These are phyloP conservation scores for Gryganskiella cystojenkinii DNA, from an alignment of 192 early-diverging fungal species.

Conservation along the genomic window DNA sequence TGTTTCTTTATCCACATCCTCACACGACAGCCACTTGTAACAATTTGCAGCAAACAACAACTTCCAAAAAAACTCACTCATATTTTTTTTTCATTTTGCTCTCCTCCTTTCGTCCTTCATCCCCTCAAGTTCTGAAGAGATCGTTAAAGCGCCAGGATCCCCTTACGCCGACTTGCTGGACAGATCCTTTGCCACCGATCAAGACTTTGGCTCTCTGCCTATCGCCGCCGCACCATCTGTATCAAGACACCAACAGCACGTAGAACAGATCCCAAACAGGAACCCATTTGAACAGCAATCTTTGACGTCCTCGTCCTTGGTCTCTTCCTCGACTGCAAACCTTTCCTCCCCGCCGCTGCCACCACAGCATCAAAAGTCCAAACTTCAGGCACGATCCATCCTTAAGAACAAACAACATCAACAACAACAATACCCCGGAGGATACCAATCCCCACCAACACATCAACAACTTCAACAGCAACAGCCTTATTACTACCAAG, in stretches of 20 bases:
- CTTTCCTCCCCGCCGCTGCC: too few species aligned
- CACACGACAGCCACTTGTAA: too few species aligned
- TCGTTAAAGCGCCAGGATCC: too few species aligned
- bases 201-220: neutral
- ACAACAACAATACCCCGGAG: neutral
- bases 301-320: neutral
- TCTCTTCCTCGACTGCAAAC: neutral
- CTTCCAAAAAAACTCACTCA: too few species aligned
- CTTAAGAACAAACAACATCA: slow-evolving; percentile 9
- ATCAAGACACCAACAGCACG: slow-evolving; percentile 8
- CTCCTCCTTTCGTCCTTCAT: neutral
- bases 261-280: slow-evolving; percentile 7
- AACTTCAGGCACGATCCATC: neutral
- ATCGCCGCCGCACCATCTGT: slow-evolving; percentile 1
- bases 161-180: too few species aligned
- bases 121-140: neutral
- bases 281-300: slow-evolving; percentile 9
- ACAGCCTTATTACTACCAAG: neutral
- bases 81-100: neutral
- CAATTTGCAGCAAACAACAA: too few species aligned
- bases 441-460: neutral
- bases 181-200: neutral
- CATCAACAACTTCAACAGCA: neutral
- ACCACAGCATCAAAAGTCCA: too few species aligned
- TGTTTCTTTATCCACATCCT: too few species aligned